Percentiles rank a stretch among this genome's conserved stretches.
Evolutionary conservation across 2,329 filamentous ascomycete genomes (phyloP).

Genomic region (Didymella pomorum): DNA sequence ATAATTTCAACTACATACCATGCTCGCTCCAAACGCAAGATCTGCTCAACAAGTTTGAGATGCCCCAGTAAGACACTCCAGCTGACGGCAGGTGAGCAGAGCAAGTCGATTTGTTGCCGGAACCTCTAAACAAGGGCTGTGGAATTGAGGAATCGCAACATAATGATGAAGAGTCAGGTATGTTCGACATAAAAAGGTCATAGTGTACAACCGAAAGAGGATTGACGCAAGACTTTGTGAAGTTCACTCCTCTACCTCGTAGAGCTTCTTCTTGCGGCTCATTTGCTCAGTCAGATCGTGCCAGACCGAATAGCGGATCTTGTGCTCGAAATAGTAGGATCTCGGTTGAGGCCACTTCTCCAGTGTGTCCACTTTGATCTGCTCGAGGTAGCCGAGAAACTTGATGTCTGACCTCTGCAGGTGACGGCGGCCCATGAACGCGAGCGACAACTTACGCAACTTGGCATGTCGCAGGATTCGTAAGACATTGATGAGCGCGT

Average conservation of each 20-base stretch:
- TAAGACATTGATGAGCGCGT: slow-evolving; percentile 56
- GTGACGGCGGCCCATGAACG: slow-evolving; percentile 53
- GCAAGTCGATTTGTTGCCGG: background rate
- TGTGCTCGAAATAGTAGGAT: slow-evolving; percentile 35
- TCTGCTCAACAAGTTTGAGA: background rate
- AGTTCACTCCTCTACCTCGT: slow-evolving; percentile 27
- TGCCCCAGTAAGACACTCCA: background rate
- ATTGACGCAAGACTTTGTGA: too few relatives aligned
- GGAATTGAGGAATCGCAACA: background rate
- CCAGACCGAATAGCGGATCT: slow-evolving; percentile 46
- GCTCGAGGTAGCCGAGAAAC: slow-evolving; percentile 56
- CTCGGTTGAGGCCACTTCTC: slow-evolving; percentile 31
- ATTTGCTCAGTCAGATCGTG: slow-evolving; percentile 45
- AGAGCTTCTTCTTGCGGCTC: slow-evolving; percentile 50
- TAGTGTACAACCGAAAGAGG: too few relatives aligned
- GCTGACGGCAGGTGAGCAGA: background rate
- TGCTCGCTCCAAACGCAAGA: background rate
- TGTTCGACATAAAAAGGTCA: background rate
- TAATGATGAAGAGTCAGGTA: background rate
- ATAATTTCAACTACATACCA: background rate
- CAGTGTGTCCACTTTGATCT: slow-evolving; percentile 56
- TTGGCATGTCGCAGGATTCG: slow-evolving; percentile 54
- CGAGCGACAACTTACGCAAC: slow-evolving; percentile 54
- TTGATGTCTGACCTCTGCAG: slow-evolving; percentile 49
- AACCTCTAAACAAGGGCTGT: too few relatives aligned